Percentiles rank a stretch among this genome's conserved stretches.
phyloP scores from a whole-genome alignment of 1,284 basidiomycete species.

The Malassezia caprae region DNA sequence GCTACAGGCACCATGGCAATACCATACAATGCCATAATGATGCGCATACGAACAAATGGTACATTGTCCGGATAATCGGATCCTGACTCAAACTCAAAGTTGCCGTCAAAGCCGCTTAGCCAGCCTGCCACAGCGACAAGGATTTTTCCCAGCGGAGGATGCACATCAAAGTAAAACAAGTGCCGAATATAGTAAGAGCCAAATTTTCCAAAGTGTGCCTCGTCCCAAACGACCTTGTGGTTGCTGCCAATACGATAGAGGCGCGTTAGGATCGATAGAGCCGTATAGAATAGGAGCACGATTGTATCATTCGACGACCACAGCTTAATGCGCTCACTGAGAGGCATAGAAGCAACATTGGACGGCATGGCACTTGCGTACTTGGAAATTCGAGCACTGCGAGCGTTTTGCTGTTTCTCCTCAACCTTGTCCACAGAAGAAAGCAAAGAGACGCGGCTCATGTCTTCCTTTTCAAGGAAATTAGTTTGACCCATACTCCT shows the following conservation, averaged over 20 bases:
- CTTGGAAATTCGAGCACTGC: slow-evolving; percentile 11
- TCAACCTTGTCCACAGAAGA: slow-evolving; percentile 1
- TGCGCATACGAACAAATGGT: slow-evolving; percentile 86
- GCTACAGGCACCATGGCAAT: slow-evolving; percentile 88
- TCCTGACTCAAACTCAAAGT: slow-evolving; percentile 90
- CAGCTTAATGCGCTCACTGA: slow-evolving; percentile 20
- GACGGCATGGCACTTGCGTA: slow-evolving; percentile 42
- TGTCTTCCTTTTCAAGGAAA: not conserved
- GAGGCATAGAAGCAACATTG: slow-evolving; percentile 25
- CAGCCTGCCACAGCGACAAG: slow-evolving; percentile 86
- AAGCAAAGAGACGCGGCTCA: not conserved
- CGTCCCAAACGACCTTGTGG: slow-evolving; percentile 88
- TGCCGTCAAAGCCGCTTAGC: slow-evolving; percentile 79
- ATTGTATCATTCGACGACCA: slow-evolving; percentile 29
- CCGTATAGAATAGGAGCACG: slow-evolving; percentile 64
- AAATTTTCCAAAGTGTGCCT: slow-evolving; percentile 51
- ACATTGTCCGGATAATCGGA: slow-evolving; percentile 71
- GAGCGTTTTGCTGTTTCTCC: not conserved
- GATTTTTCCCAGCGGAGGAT: slow-evolving; percentile 97
- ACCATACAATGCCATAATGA: slow-evolving; percentile 85
- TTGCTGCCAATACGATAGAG: slow-evolving; percentile 87
- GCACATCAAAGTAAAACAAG: slow-evolving; percentile 51
- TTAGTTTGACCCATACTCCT: not conserved
- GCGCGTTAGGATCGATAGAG: slow-evolving; percentile 84
- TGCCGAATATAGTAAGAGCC: slow-evolving; percentile 87